phyloP scores from a whole-genome alignment of 2,329 filamentous ascomycete genomes.

The Herpotrichia juniperi region DNA sequence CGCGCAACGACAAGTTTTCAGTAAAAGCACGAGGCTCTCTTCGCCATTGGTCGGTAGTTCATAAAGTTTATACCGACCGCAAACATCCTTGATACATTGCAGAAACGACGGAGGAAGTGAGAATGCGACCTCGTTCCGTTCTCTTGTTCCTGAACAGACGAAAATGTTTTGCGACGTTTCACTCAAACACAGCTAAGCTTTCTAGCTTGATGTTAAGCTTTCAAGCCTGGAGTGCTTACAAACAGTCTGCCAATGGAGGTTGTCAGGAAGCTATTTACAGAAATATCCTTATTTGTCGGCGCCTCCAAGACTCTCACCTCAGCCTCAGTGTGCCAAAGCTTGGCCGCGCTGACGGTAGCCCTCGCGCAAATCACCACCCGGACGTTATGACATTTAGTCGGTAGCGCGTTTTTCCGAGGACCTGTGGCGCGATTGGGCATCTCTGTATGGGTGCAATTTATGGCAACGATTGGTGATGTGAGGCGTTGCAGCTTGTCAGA shows the following conservation, averaged over 20 bases:
- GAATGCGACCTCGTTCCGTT: background rate
- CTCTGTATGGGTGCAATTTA: slow-evolving; percentile 17
- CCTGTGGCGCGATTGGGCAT: slow-evolving; percentile 14
- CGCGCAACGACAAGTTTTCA: too few species aligned
- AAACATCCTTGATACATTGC: background rate
- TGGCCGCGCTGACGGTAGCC: slow-evolving; percentile 3
- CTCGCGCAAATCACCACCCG: slow-evolving; percentile 3
- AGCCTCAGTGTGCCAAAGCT: slow-evolving; percentile 11
- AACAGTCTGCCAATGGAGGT: slow-evolving; percentile 12
- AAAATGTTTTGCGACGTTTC: background rate
- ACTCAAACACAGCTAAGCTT: slow-evolving; percentile 3
- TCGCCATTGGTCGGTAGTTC: background rate
- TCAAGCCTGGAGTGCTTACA: slow-evolving; percentile 8
- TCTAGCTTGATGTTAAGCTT: slow-evolving; percentile 8
- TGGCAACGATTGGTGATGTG: slow-evolving; percentile 18
- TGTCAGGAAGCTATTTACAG: slow-evolving; percentile 4
- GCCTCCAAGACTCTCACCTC: slow-evolving; percentile 6
- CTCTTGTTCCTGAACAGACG: background rate
- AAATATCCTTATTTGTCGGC: slow-evolving; percentile 3
- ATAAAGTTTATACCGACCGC: background rate
- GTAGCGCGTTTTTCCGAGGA: slow-evolving; percentile 17
- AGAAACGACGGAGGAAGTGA: background rate
- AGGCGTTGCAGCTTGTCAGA: slow-evolving; percentile 15
- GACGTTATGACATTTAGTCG: slow-evolving; percentile 3
- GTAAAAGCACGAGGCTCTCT: background rate